Base-by-base conservation (phyloP, 2,329 filamentous ascomycete genomes). In the Penicillium sclerotigenum region DNA sequence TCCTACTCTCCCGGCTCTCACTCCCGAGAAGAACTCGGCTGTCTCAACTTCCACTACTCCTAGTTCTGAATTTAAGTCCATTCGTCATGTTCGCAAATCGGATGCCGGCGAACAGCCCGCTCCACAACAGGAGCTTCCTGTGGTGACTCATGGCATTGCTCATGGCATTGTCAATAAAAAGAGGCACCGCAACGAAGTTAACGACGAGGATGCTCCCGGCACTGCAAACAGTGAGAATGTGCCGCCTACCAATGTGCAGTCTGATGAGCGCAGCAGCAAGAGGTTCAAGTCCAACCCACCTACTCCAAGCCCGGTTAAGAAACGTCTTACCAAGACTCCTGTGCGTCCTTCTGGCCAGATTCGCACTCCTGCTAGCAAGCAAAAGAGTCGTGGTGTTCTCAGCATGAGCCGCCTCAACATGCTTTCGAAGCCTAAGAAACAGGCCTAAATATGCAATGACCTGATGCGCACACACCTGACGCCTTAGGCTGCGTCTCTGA, bases 361-460 rank as follows among this genome's bases (percentile, higher is more conserved):
- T 5, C 62, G 66, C 18, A 72, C 71, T 34, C 70, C 71, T 13
- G 65, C 64, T 14, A 72, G 68, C 43, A 67, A 63, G 34, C 56
- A 68, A 47, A 74, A 65, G 54, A 63, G 54, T 26, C 68, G 65
- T 20, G 63, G 66, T 18, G 66, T 71, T 18, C 66, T 80, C 49
- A 80, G 73, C 52, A 64, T 79, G 62, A 78, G 75, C 57, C 75
- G 78, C 28, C 64, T 80, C 64, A 79, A 80, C 57, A 73, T 79
- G 73, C 70, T 80, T 33, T 69, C 76, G 16, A 74, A 74, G 55
- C 78, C 78, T 2, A 80, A 79, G 67, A 63, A 69, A 37, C 73
- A 73, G 28, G 54, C 64, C 56, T 74, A 62, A 62, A 20, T 28
- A 33, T 28, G 31, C n/a, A 38, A 34, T 51, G 43, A 29, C 20